Evolutionary conservation across 345 rosid genomes (phyloP).

Genomic region (Arabidopsis suecica): DNA sequence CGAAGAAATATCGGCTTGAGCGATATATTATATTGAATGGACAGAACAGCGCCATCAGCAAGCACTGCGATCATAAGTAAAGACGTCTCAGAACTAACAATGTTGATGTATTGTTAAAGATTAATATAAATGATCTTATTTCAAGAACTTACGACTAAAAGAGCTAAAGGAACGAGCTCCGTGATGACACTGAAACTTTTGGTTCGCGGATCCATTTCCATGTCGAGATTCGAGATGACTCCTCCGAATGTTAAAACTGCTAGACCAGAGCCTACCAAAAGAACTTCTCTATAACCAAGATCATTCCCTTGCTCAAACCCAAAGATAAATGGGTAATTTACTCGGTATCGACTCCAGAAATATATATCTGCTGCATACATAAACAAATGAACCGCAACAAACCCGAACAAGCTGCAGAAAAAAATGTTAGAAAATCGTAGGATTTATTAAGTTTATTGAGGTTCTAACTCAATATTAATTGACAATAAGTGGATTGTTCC

Average conservation of each 20-base stretch:
- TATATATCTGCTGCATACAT: conserved; percentile 67
- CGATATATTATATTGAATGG: conserved; percentile 73
- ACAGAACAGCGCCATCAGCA: conserved; percentile 53
- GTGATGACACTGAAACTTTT: conserved; percentile 59
- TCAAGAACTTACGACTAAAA: conserved; percentile 59
- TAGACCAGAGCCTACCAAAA: conserved; percentile 58
- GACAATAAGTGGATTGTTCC: neutral
- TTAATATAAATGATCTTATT: neutral
- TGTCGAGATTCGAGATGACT: conserved; percentile 70
- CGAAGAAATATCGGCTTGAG: conserved; percentile 64
- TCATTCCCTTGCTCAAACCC: conserved; percentile 81
- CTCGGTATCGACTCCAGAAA: conserved; percentile 69
- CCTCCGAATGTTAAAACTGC: conserved; percentile 60
- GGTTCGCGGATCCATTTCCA: conserved; percentile 87
- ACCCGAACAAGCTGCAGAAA: conserved; percentile 66
- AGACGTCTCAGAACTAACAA: neutral
- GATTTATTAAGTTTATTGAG: neutral
- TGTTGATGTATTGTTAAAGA: neutral
- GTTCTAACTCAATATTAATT: neutral
- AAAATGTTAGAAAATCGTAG: neutral
- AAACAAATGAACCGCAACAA: conserved; percentile 69
- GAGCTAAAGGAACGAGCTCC: conserved; percentile 68
- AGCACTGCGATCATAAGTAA: conserved; percentile 48
- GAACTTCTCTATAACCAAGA: conserved; percentile 69
- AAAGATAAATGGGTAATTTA: conserved; percentile 76